These are phyloP conservation scores for Heliamphora exappendiculata DNA, from an alignment of 148 eudicot species.

Conservation along the genomic window DNA sequence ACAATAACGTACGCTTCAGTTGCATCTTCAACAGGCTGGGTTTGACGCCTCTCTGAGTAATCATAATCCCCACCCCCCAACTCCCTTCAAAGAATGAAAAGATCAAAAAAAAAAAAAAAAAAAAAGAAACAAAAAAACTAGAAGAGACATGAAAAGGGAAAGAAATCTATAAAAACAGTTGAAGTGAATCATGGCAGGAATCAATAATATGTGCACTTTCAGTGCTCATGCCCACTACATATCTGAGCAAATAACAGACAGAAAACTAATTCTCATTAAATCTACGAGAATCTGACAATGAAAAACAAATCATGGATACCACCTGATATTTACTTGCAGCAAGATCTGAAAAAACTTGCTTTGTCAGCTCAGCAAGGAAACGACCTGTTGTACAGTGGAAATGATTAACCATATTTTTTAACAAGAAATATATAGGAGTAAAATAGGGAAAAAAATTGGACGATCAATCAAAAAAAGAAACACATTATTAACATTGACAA, in stretches of 20 bases:
- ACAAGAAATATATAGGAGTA: background rate
- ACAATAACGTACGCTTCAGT: too few species aligned
- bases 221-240: background rate
- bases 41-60: too few species aligned
- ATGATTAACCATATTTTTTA: background rate
- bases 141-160: background rate
- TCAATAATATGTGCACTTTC: background rate
- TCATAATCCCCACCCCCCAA: background rate
- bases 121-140: background rate
- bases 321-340: conserved; percentile 97
- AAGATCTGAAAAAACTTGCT: conserved; percentile 90
- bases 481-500: background rate
- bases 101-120: background rate
- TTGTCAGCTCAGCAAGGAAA: conserved; percentile 93
- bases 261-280: background rate
- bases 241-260: conserved; percentile 9
- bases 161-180: background rate
- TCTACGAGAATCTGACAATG: conserved; percentile 1
- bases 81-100: background rate
- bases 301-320: background rate
- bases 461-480: conserved; percentile 1
- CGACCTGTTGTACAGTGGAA: conserved; percentile 51
- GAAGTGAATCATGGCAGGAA: background rate
- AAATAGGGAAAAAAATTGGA: background rate
- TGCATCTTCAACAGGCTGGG: too few species aligned